Evolutionary conservation across 2,329 filamentous ascomycete species (phyloP), one percentile per base, ranked within the genome.

Genomic region (Claviceps paspali): DNA sequence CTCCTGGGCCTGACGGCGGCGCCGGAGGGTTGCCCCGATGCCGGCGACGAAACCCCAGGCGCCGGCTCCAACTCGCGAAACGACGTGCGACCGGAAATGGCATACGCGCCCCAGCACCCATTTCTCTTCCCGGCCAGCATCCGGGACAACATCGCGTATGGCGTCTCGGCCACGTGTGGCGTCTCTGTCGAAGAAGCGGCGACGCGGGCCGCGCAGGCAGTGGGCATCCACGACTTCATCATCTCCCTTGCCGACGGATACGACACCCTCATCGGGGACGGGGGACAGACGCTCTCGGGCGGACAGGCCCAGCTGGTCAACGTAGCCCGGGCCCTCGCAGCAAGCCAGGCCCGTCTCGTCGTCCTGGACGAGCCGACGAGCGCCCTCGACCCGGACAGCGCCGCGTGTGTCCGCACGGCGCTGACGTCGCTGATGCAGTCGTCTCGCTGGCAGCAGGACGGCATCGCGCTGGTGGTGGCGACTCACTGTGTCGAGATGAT

Each of bases 401-500:
- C 82, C 0, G 67, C 67, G 3, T 58, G 68, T 2, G 69, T 95
- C 3, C 64, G 81, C 10, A 58, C 68, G 7, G 79, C 79, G 0
- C 65, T 93, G 29, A 55, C 55, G 26, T 50, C 51, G 0, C 56
- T 91, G 1, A 61, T 78, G 10, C 42, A 47, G 1, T 39, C 41
- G 17, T 10, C 17, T 43, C 9, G 23, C n/a, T 10, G 38, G 26
- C 43, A 40, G 41, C 7, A 43, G 3, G 35, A 35, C 9, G 62
- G 61, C 0, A 69, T 84, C 54, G 81, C 81, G 0, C 73, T 93
- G 0, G 65, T 95, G 12, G 68, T 92, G 18, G 79, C 93, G 28
- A 94, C 86, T 34, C 88, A 95, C 57, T 73, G 70, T 39, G 66
- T 64, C 43, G 79, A 88, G 50, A 92, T 94, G 84, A 95, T 96